A percentile compares a stretch with the other conserved stretches of the same genome.
phyloP scores from a whole-genome alignment of 148 eudicot genomes.

The Rhododendron molle region DNA sequence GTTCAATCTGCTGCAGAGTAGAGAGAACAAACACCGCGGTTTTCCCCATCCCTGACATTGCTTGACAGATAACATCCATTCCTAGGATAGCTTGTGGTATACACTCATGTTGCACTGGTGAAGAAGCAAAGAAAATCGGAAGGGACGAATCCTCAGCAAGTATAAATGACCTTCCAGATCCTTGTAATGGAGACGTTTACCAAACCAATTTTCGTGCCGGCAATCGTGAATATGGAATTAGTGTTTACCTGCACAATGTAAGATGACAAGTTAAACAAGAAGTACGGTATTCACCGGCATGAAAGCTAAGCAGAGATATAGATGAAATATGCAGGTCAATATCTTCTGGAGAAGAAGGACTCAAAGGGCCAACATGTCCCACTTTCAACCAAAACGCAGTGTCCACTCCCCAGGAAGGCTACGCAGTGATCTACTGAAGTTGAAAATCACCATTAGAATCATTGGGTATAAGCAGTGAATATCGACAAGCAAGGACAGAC shows the following conservation, averaged over 20 bases:
- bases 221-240: constrained; percentile 22
- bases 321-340: background rate
- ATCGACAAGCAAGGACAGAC: background rate
- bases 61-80: constrained; percentile 63
- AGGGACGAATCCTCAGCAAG: constrained; percentile 32
- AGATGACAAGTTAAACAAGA: background rate
- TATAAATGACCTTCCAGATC: constrained; percentile 27
- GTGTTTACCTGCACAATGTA: constrained; percentile 32
- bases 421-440: background rate
- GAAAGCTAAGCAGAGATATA: background rate
- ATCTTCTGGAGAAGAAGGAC: background rate
- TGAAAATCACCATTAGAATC: background rate
- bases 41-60: constrained; percentile 60
- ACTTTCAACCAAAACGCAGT: background rate
- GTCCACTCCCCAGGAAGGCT: background rate
- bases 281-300: background rate
- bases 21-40: constrained; percentile 61
- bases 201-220: constrained; percentile 28
- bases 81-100: constrained; percentile 63
- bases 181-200: constrained; percentile 30
- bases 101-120: constrained; percentile 61
- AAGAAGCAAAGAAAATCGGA: constrained; percentile 42
- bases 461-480: background rate
- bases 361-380: background rate
- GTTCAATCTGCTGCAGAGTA: constrained; percentile 53